These are phyloP conservation scores for Avicennia marina DNA, from an alignment of 257 asterid genomes.

Conservation along the genomic window DNA sequence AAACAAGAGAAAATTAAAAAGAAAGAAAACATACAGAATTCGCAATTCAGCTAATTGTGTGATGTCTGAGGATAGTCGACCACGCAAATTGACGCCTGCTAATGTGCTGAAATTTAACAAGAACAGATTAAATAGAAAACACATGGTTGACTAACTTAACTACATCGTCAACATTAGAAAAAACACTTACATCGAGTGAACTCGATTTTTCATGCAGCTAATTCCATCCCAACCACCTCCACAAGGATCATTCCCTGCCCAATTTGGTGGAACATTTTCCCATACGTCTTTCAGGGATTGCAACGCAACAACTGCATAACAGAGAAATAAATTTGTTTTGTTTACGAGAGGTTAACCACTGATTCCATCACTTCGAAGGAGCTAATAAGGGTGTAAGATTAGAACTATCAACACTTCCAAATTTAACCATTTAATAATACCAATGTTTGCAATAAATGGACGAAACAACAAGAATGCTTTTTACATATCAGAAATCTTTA, in stretches of 20 bases:
- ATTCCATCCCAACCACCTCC: constrained; percentile 64
- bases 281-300: constrained; percentile 38
- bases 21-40: constrained; percentile 53
- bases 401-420: too few species aligned
- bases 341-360: too few species aligned
- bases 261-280: constrained; percentile 65
- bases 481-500: not conserved
- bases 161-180: not conserved
- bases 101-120: constrained; percentile 46
- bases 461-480: too few species aligned
- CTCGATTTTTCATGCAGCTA: constrained; percentile 39
- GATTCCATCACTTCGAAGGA: not conserved
- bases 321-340: too few species aligned
- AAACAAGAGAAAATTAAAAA: not conserved
- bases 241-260: constrained; percentile 80
- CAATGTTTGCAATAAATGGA: too few species aligned
- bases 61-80: constrained; percentile 68
- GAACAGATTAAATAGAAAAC: not conserved
- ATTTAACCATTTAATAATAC: too few species aligned
- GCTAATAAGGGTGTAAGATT: not conserved
- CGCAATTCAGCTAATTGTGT: constrained; percentile 47
- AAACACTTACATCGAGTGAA: constrained; percentile 54
- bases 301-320: constrained; percentile 47
- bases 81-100: constrained; percentile 47
- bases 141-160: not conserved